These are phyloP conservation scores for Beauveria sp. DNA, from an alignment of 2,329 filamentous ascomycete genomes.

Conservation along the genomic window DNA sequence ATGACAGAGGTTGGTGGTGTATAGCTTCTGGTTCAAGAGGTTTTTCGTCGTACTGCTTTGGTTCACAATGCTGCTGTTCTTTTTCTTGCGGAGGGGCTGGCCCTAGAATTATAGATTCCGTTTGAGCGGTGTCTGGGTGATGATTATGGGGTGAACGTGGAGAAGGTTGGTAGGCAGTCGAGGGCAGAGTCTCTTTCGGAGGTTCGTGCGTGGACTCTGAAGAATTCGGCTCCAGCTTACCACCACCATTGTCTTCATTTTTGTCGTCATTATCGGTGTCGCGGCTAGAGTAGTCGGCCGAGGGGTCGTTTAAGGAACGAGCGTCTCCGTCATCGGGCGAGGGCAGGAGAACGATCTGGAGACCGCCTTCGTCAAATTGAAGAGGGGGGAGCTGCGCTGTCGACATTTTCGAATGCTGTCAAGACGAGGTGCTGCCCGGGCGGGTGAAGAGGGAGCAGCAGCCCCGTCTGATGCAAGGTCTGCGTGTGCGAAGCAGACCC, in stretches of 20 bases:
- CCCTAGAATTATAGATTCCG: neutral
- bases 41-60: neutral
- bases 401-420: conserved; percentile 3
- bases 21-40: neutral
- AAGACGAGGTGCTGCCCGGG: conserved; percentile 4
- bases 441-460: neutral
- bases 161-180: neutral
- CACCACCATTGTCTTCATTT: neutral
- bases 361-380: conserved; percentile 9
- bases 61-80: neutral
- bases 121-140: neutral
- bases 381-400: conserved; percentile 12
- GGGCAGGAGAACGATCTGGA: conserved; percentile 12
- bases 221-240: neutral
- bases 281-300: conserved; percentile 2
- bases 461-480: conserved; percentile 2
- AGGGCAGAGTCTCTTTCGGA: neutral
- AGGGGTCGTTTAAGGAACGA: neutral
- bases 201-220: neutral
- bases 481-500: neutral
- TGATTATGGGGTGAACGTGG: neutral
- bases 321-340: neutral
- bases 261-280: neutral
- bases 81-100: neutral
- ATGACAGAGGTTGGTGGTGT: neutral